phyloP scores from a whole-genome alignment of 768 basidiomycete species.

The Tulasnella calospora region DNA sequence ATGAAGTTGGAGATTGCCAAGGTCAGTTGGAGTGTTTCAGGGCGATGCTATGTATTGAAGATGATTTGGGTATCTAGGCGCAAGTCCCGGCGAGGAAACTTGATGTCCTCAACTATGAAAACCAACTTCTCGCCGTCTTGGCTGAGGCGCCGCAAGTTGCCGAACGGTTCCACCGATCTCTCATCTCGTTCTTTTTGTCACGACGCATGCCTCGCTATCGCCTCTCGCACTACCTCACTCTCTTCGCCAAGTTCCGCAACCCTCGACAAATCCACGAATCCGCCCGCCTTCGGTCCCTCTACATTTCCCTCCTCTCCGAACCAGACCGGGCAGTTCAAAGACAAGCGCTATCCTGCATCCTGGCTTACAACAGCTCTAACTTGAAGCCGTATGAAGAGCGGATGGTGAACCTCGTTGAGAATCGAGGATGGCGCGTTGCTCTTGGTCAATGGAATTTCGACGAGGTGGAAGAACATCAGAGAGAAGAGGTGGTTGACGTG shows the following conservation, averaged over 20 bases:
- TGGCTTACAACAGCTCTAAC: conserved; percentile 70
- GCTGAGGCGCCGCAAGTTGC: conserved; percentile 64
- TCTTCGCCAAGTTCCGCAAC: conserved; percentile 87
- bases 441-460: conserved; percentile 65
- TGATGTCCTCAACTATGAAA: conserved; percentile 70
- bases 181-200: conserved; percentile 76
- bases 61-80: conserved; percentile 30
- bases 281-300: conserved; percentile 58
- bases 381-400: conserved; percentile 56
- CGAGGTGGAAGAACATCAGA: conserved; percentile 50
- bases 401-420: conserved; percentile 69
- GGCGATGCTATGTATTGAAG: neutral
- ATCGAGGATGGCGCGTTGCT: conserved; percentile 84
- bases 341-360: conserved; percentile 68
- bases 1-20: conserved; percentile 37
- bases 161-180: conserved; percentile 81
- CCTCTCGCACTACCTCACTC: conserved; percentile 68
- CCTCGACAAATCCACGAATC: conserved; percentile 82
- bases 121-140: conserved; percentile 68
- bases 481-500: conserved; percentile 62
- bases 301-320: conserved; percentile 72
- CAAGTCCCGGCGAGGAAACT: conserved; percentile 50
- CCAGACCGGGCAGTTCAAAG: conserved; percentile 76
- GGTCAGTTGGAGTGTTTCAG: conserved; percentile 33
- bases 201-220: conserved; percentile 45